Evolutionary conservation across 331 rosid genomes (phyloP).

Genomic region (Rosa hybrid): DNA sequence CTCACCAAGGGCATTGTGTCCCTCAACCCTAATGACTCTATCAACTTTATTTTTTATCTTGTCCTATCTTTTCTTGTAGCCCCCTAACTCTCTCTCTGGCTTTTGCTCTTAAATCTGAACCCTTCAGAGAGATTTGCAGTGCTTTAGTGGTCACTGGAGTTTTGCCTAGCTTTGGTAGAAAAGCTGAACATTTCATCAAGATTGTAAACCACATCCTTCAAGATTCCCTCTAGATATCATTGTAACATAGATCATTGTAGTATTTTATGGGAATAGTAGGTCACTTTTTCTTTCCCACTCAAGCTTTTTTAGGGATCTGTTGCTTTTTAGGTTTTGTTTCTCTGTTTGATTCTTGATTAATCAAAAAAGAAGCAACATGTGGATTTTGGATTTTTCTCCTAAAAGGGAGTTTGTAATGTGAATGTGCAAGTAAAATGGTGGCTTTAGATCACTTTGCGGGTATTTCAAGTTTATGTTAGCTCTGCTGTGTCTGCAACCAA

Average conservation of each 20-base stretch:
- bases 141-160: constrained; percentile 32
- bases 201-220: constrained; percentile 47
- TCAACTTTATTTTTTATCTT: constrained; percentile 26
- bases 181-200: constrained; percentile 57
- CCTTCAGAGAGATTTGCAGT: constrained; percentile 32
- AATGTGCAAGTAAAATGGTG: background rate
- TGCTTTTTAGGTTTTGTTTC: constrained; percentile 9
- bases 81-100: background rate
- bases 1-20: constrained; percentile 39
- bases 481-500: constrained; percentile 23
- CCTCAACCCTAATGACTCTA: constrained; percentile 13
- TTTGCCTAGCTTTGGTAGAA: constrained; percentile 37
- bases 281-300: constrained; percentile 3
- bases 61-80: constrained; percentile 37
- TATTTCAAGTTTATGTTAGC: constrained; percentile 31
- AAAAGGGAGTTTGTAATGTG: constrained; percentile 8
- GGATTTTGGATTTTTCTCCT: constrained; percentile 8
- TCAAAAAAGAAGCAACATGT: constrained; percentile 15
- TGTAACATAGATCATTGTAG: constrained; percentile 19
- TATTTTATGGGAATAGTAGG: background rate
- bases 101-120: constrained; percentile 46
- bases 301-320: constrained; percentile 23
- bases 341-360: background rate
- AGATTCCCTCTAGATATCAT: constrained; percentile 35
- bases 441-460: constrained; percentile 33